These are phyloP conservation scores for Metschnikowia vanudenii DNA, from an alignment of 805 yeast species.

Conservation along the genomic window DNA sequence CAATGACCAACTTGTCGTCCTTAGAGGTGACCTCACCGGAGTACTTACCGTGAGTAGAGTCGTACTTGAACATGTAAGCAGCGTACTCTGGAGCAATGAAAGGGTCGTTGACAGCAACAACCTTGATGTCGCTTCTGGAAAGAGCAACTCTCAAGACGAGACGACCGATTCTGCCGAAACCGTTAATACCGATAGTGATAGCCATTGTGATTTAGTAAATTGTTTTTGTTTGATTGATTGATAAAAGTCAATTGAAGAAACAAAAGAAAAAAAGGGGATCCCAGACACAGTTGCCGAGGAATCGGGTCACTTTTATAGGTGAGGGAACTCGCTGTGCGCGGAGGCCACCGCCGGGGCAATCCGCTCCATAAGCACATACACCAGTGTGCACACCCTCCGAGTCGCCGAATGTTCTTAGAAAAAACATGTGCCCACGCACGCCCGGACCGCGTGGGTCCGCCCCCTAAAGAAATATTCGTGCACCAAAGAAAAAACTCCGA, in stretches of 20 bases:
- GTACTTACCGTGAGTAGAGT: constrained; percentile 88
- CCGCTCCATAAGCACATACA: constrained; percentile 18
- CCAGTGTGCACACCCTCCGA: constrained; percentile 4
- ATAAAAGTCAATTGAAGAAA: constrained; percentile 12
- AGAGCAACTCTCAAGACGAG: constrained; percentile 83
- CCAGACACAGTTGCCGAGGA: neutral
- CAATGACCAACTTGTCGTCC: constrained; percentile 60
- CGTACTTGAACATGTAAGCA: constrained; percentile 93
- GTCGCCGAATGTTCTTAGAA: constrained; percentile 12
- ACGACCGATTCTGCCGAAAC: constrained; percentile 94
- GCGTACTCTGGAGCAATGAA: constrained; percentile 88
- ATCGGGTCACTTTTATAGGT: constrained; percentile 11
- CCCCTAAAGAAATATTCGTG: neutral
- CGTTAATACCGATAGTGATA: constrained; percentile 84
- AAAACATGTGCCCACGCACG: neutral
- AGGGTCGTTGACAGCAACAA: constrained; percentile 89
- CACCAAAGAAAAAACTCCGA: constrained; percentile 3
- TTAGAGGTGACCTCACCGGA: constrained; percentile 66
- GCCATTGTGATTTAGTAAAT: constrained; percentile 38
- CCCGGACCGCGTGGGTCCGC: constrained; percentile 15
- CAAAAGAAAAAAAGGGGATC: constrained; percentile 2
- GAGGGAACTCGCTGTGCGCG: neutral
- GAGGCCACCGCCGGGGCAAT: constrained; percentile 19
- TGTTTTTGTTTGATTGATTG: constrained; percentile 4
- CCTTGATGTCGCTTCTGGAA: constrained; percentile 68